phyloP scores from a whole-genome alignment of 164 flowering plant species.

The Santalum album region DNA sequence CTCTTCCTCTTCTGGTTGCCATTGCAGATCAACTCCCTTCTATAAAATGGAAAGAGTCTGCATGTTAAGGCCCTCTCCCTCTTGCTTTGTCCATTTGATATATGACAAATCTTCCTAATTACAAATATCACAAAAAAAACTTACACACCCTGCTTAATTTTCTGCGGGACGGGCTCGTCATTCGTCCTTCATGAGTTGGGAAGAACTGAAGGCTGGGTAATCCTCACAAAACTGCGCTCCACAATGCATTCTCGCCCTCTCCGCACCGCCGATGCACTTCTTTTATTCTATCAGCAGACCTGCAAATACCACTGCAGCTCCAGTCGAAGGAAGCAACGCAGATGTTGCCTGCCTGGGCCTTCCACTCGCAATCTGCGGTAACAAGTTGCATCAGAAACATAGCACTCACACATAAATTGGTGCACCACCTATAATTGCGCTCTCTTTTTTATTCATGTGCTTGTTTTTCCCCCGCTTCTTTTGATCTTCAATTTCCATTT shows the following conservation, averaged over 20 bases:
- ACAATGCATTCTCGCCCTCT: slow-evolving; percentile 58
- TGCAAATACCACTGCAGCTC: slow-evolving; percentile 78
- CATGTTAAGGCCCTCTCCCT: slow-evolving; percentile 4
- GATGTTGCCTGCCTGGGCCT: slow-evolving; percentile 64
- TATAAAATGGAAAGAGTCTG: slow-evolving; percentile 29
- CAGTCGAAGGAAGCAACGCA: slow-evolving; percentile 82
- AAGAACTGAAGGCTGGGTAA: slow-evolving; percentile 11
- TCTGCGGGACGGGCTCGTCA: background rate
- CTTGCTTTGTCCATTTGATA: slow-evolving; percentile 1
- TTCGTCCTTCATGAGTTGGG: slow-evolving; percentile 23
- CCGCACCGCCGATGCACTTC: slow-evolving; percentile 70
- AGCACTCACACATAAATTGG: too few relatives aligned
- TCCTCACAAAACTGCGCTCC: slow-evolving; percentile 41
- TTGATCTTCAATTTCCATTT: too few relatives aligned
- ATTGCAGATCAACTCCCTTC: slow-evolving; percentile 13
- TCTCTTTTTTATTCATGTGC: too few relatives aligned
- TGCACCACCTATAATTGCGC: too few relatives aligned
- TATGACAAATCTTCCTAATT: slow-evolving; percentile 10
- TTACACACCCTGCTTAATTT: background rate
- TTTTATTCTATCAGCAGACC: slow-evolving; percentile 62
- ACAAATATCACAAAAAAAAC: slow-evolving; percentile 3
- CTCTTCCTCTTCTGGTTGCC: slow-evolving; percentile 7
- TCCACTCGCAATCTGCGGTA: slow-evolving; percentile 65
- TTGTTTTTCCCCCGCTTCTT: too few relatives aligned
- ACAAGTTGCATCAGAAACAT: background rate